Percentiles rank a stretch among this genome's conserved stretches.
Evolutionary conservation across 768 basidiomycete genomes (phyloP).

Genomic region (Boletus subparvulus): DNA sequence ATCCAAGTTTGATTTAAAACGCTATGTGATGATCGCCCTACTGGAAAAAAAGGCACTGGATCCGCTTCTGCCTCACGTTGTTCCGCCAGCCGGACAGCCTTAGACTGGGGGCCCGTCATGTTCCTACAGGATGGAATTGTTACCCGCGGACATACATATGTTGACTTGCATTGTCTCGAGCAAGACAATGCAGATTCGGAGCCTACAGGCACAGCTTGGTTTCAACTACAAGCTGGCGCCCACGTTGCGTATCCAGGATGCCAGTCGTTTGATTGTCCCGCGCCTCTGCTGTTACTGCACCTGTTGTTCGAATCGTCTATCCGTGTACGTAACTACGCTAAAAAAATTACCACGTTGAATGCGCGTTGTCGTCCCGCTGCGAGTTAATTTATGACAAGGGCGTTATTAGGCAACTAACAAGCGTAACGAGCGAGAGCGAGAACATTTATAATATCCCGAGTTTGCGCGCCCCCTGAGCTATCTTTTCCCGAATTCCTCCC

Average conservation of each 20-base stretch:
- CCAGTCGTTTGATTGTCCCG: slow-evolving; percentile 11
- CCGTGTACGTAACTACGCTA: slow-evolving; percentile 25
- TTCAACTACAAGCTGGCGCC: slow-evolving; percentile 5
- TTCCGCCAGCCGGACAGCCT: slow-evolving; percentile 15
- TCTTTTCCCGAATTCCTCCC: slow-evolving; percentile 12
- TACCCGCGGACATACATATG: background rate
- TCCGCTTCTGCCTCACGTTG: slow-evolving; percentile 16
- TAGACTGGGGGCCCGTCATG: slow-evolving; percentile 19
- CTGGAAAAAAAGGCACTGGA: background rate
- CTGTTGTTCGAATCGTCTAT: slow-evolving; percentile 8
- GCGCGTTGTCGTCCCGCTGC: slow-evolving; percentile 16
- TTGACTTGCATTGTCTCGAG: slow-evolving; percentile 6
- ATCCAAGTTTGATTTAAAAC: background rate
- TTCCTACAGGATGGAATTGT: slow-evolving; percentile 21
- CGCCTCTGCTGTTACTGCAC: background rate
- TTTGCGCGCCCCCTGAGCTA: slow-evolving; percentile 20
- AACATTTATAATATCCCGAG: slow-evolving; percentile 15
- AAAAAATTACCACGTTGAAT: slow-evolving; percentile 21
- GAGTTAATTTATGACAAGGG: slow-evolving; percentile 1
- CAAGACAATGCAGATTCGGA: slow-evolving; percentile 10
- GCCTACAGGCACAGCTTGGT: background rate
- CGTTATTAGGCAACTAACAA: slow-evolving; percentile 1
- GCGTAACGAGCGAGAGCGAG: background rate
- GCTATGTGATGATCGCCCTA: slow-evolving; percentile 7
- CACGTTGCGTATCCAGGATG: slow-evolving; percentile 15